Percentiles rank a stretch among this genome's conserved stretches.
phyloP scores from a whole-genome alignment of 768 basidiomycete genomes.

The Mycena filopes region DNA sequence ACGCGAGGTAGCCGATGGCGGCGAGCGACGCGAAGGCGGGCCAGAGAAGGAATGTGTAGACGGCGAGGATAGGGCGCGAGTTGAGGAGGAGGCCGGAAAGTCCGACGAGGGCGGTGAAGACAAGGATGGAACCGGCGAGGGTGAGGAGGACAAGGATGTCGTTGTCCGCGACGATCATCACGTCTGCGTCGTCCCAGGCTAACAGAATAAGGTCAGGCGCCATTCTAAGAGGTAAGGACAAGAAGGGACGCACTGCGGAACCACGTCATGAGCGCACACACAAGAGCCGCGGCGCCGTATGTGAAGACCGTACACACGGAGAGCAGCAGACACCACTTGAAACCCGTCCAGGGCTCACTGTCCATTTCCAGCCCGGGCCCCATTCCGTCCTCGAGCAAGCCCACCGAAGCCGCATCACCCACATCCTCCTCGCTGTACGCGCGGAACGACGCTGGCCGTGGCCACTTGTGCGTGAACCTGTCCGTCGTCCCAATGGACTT shows the following conservation, averaged over 20 bases:
- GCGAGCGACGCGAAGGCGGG: conserved; percentile 67
- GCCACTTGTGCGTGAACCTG: conserved; percentile 66
- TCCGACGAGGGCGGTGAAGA: conserved; percentile 70
- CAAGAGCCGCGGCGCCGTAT: conserved; percentile 63
- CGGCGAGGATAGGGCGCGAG: conserved; percentile 72
- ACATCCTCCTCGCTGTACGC: neutral
- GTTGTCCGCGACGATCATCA: conserved; percentile 69
- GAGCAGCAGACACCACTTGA: conserved; percentile 69
- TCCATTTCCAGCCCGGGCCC: conserved; percentile 52
- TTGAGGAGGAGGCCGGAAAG: conserved; percentile 70
- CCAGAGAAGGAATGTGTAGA: conserved; percentile 77
- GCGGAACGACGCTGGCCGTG: conserved; percentile 48
- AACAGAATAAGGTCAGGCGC: conserved; percentile 15
- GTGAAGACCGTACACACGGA: conserved; percentile 65
- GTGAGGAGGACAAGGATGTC: conserved; percentile 67
- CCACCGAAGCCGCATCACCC: conserved; percentile 7
- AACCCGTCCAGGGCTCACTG: conserved; percentile 63
- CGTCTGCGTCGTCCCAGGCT: conserved; percentile 74
- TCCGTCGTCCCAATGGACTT: conserved; percentile 46
- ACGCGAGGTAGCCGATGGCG: conserved; percentile 71
- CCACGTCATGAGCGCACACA: conserved; percentile 68
- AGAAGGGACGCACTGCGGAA: conserved; percentile 58
- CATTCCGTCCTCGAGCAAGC: conserved; percentile 44
- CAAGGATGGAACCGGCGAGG: conserved; percentile 62
- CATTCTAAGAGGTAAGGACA: conserved; percentile 6